These are phyloP conservation scores for Botrytis porri DNA, from an alignment of 2,329 filamentous ascomycete genomes.

Conservation along the genomic window DNA sequence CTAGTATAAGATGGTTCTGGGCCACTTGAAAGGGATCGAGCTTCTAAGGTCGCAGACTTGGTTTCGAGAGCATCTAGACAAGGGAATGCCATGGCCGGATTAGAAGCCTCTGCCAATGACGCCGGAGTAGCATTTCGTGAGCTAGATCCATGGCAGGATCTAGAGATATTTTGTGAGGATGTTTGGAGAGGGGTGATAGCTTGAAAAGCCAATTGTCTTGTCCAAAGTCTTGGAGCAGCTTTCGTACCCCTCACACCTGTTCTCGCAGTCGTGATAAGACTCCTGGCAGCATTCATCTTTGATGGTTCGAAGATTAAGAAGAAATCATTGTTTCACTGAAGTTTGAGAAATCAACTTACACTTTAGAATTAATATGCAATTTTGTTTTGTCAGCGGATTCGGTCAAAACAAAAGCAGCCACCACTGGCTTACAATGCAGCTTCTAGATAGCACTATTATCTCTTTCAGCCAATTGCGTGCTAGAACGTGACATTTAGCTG, in stretches of 20 bases:
- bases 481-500: slow-evolving; percentile 19
- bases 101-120: slow-evolving; percentile 51
- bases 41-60: slow-evolving; percentile 70
- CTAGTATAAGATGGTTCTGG: slow-evolving; percentile 94
- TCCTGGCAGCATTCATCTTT: slow-evolving; percentile 33
- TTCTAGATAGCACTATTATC: neutral
- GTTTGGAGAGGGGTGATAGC: slow-evolving; percentile 16
- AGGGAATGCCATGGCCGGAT: slow-evolving; percentile 84
- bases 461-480: slow-evolving; percentile 25
- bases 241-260: slow-evolving; percentile 24
- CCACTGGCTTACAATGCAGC: neutral
- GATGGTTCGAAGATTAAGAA: neutral
- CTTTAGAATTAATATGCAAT: neutral
- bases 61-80: slow-evolving; percentile 83
- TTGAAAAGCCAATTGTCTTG: slow-evolving; percentile 24
- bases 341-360: slow-evolving; percentile 6
- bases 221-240: slow-evolving; percentile 22
- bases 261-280: slow-evolving; percentile 27
- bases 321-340: neutral
- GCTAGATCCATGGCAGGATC: slow-evolving; percentile 30
- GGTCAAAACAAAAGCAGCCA: slow-evolving; percentile 7
- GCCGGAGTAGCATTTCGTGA: slow-evolving; percentile 24
- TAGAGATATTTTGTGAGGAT: slow-evolving; percentile 19
- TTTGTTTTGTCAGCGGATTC: slow-evolving; percentile 23
- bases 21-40: slow-evolving; percentile 66